Evolutionary conservation across 495 filamentous ascomycete species (phyloP), one percentile per base, ranked within the genome.

Genomic region (Aspergillus baeticus): DNA sequence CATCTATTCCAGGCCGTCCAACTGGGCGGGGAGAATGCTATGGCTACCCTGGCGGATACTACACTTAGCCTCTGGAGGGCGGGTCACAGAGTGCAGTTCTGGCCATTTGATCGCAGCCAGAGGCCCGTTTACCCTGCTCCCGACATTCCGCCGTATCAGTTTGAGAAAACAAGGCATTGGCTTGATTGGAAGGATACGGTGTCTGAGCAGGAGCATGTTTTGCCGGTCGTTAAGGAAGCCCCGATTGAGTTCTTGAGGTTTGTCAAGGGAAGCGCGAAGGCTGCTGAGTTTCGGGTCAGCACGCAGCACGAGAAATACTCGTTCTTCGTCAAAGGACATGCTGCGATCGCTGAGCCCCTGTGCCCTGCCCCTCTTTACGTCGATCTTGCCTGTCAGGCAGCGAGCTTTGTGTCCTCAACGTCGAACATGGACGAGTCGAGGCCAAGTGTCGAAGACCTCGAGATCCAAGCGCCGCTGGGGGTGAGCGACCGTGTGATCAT

Each of bases 91-190:
- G 68, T 68, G 0, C 33, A 58, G 13, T 81, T 77, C 69, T 85
- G 81, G 83, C 35, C 67, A 0, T 71, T 75, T 51, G 72, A 80
- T 48, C 26, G 4, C 0, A 26, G 31, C 2, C 74, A 79, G 60
- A 73, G 52, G 6, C 35, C 52, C 7, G 47, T 67, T 0, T 75
- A 77, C 51, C n/a, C 35, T 2, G 46, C 22, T 6, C 11, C 81
- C 10, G 43, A 62, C 2, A 67, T 83, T 2, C 81, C 81, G 5
- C 73, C 80, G 0, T 83, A 82, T 45, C 74, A 80, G 53, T 84
- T 84, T 42, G 74, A 79, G 15, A 70, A 72, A 55, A 48, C 69
- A 0, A 29, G 54, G 1, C 74, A 79, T 44, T 79, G 74, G 74
- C 39, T 76, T 8, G 64, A 71, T 10, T 48, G 54, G 20, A 55